Evolutionary conservation across 108 stramenopile genomes (phyloP).

Genomic region (Cyclotella choctawhatcheeana): DNA sequence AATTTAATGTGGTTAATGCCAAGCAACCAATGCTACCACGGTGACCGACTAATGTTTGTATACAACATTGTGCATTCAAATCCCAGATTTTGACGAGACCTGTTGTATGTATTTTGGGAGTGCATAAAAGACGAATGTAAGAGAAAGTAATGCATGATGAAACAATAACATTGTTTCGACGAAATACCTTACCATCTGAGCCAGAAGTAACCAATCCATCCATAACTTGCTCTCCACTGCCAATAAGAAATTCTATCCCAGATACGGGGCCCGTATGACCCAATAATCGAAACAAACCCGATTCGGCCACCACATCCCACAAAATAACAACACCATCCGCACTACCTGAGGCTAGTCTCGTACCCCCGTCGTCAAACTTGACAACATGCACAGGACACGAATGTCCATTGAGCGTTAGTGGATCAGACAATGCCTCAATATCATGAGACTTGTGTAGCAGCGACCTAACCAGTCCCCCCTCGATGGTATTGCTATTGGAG

Average conservation of each 20-base stretch:
- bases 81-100: conserved; percentile 99
- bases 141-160: no score
- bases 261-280: conserved; percentile 95
- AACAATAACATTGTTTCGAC: no score
- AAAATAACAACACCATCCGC: conserved; percentile 91
- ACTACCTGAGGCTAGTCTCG: conserved; percentile 79
- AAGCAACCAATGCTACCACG: conserved; percentile 80
- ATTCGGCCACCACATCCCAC: conserved; percentile 95
- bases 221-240: conserved; percentile 18
- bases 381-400: conserved; percentile 72
- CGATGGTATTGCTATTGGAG: conserved; percentile 25
- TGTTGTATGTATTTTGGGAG: no score
- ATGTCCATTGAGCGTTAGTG: conserved; percentile 88
- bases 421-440: conserved; percentile 66
- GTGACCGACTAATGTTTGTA: conserved; percentile 96
- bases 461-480: conserved; percentile 59
- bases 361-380: conserved; percentile 52
- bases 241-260: conserved; percentile 76
- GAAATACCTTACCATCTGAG: no score
- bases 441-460: conserved; percentile 52
- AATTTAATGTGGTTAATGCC: no score
- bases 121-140: no score
- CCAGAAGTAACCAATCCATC: conserved; percentile 85
- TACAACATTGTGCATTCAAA: conserved; percentile 93
- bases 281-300: conserved; percentile 89